Evolutionary conservation across 208 protist genomes (phyloP).

Genomic region (Angomonas ambiguus): DNA sequence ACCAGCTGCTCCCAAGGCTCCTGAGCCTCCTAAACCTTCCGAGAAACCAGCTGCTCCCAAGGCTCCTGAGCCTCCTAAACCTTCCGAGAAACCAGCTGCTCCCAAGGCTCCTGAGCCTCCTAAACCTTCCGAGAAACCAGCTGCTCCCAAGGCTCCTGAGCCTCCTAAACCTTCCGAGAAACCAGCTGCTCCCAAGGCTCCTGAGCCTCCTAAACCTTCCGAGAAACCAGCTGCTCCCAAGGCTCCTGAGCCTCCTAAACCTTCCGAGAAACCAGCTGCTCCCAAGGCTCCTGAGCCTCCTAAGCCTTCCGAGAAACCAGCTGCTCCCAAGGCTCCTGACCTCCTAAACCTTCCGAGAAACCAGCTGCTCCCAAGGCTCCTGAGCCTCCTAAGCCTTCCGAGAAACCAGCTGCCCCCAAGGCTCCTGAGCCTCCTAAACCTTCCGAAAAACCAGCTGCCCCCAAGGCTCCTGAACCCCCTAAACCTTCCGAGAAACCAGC

Average conservation of each 20-base stretch:
- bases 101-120: conserved; percentile 9
- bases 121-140: background rate
- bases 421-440: conserved; percentile 12
- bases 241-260: conserved; percentile 14
- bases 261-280: conserved; percentile 15
- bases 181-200: conserved; percentile 4
- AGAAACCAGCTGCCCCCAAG: background rate
- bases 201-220: conserved; percentile 8
- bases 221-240: conserved; percentile 15
- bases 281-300: conserved; percentile 13
- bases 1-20: too few relatives aligned
- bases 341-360: conserved; percentile 14
- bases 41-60: background rate
- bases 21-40: too few relatives aligned
- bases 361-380: conserved; percentile 17
- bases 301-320: conserved; percentile 15
- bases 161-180: background rate
- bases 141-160: background rate
- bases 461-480: background rate
- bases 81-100: conserved; percentile 22
- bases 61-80: conserved; percentile 5
- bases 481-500: background rate
- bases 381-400: background rate
- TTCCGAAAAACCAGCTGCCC: background rate
- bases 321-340: conserved; percentile 9